Evolutionary conservation across 441 rosid species (phyloP).

Genomic region (Populus trichocarpa): DNA sequence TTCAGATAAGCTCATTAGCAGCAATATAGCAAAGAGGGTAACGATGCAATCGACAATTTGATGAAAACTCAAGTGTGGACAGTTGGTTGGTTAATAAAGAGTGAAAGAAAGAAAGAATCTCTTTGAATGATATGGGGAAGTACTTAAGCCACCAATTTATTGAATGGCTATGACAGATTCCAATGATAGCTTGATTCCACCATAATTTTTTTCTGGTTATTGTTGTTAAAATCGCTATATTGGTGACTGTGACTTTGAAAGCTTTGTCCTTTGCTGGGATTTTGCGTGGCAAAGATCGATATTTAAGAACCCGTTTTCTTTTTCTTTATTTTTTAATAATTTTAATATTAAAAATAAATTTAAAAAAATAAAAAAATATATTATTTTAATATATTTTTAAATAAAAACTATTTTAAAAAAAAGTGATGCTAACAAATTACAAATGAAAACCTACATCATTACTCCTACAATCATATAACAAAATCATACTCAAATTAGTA

Average conservation of each 20-base stretch:
- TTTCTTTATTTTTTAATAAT: no score
- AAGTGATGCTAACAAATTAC: no score
- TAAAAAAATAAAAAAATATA: no score
- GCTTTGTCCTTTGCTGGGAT: slow-evolving; percentile 3
- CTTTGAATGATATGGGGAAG: background rate
- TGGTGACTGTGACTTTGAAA: background rate
- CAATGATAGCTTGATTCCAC: background rate
- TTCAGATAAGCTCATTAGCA: background rate
- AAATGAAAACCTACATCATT: no score
- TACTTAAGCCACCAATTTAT: slow-evolving; percentile 1
- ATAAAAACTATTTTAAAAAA: no score
- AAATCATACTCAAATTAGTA: no score
- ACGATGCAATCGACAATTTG: background rate
- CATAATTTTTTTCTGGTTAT: background rate
- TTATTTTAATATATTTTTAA: no score
- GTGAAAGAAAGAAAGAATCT: background rate
- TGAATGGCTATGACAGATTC: background rate
- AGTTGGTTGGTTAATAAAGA: background rate
- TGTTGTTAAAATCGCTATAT: background rate
- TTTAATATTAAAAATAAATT: no score
- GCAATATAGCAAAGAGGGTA: background rate
- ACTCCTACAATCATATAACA: no score
- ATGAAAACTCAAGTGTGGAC: background rate
- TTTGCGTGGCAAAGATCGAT: slow-evolving; percentile 1
- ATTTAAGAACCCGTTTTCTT: no score